A percentile compares a stretch with the other conserved stretches of the same genome.
Conservation (phyloP, 192 early-diverging fungal species). For the Coemansia sp. region DNA sequence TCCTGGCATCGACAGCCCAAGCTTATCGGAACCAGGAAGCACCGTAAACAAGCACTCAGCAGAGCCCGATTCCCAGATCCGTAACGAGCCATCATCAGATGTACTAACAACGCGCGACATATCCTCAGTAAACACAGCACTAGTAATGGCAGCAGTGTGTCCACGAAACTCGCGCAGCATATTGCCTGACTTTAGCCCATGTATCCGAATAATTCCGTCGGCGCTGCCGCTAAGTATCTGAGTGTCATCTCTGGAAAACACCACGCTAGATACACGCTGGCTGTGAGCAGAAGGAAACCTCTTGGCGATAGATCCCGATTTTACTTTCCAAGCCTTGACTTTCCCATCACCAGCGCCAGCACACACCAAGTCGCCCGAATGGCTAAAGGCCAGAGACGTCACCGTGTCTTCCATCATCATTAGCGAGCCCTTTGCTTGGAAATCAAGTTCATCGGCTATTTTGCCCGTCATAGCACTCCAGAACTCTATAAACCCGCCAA, state of each 20-base stretch:
- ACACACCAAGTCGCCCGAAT: constrained; percentile 74
- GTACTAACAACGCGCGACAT: constrained; percentile 73
- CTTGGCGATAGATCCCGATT: constrained; percentile 71
- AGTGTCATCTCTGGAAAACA: constrained; percentile 76
- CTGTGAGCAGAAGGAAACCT: constrained; percentile 82
- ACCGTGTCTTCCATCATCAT: constrained; percentile 94
- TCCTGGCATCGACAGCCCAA: constrained; percentile 47
- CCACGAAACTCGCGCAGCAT: constrained; percentile 91
- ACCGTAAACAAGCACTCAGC: constrained; percentile 63
- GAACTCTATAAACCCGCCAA: constrained; percentile 95
- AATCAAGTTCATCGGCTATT: constrained; percentile 82
- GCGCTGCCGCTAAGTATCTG: constrained; percentile 83
- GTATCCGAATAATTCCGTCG: constrained; percentile 78
- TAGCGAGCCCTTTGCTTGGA: constrained; percentile 78
- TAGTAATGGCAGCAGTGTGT: constrained; percentile 88
- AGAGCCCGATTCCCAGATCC: constrained; percentile 92
- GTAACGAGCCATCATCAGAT: constrained; percentile 78
- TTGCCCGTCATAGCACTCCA: constrained; percentile 95
- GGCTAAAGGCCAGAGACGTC: constrained; percentile 74
- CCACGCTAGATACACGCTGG: constrained; percentile 79
- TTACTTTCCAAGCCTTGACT: constrained; percentile 87
- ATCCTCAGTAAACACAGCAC: constrained; percentile 74
- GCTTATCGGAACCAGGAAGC: constrained; percentile 57
- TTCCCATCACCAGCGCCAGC: constrained; percentile 85
- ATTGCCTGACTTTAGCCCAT: constrained; percentile 93